Evolutionary conservation across 139 green algal genomes (phyloP).

Genomic region (Zygnema circumcarinatum): DNA sequence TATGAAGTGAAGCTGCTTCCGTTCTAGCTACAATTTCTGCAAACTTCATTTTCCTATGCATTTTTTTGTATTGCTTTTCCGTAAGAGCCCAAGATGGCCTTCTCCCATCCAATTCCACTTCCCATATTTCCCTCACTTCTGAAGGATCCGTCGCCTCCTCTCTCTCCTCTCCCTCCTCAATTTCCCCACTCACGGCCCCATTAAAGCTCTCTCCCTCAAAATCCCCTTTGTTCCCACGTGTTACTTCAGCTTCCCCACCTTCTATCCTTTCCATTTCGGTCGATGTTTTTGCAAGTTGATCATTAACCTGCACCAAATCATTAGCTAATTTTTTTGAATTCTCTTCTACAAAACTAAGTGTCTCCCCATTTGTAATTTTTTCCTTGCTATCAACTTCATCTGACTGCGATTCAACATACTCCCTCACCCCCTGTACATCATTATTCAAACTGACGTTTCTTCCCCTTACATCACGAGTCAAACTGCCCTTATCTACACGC

Average conservation of each 20-base stretch:
- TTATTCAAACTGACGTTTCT: neutral
- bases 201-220: too few relatives aligned
- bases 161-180: neutral
- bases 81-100: neutral
- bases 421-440: neutral
- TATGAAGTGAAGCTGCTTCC: neutral
- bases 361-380: neutral
- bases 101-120: constrained; percentile 9
- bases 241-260: neutral
- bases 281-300: too few relatives aligned
- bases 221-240: neutral
- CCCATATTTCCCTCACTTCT: constrained; percentile 13
- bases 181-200: too few relatives aligned
- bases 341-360: too few relatives aligned
- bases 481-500: neutral
- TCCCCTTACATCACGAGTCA: neutral
- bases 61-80: neutral
- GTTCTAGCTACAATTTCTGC: neutral
- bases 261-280: neutral
- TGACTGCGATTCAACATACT: neutral
- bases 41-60: neutral
- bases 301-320: too few relatives aligned
- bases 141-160: neutral
- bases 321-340: too few relatives aligned
- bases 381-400: neutral